Conservation (phyloP, 441 rosid genomes). For the Kokia cookei region DNA sequence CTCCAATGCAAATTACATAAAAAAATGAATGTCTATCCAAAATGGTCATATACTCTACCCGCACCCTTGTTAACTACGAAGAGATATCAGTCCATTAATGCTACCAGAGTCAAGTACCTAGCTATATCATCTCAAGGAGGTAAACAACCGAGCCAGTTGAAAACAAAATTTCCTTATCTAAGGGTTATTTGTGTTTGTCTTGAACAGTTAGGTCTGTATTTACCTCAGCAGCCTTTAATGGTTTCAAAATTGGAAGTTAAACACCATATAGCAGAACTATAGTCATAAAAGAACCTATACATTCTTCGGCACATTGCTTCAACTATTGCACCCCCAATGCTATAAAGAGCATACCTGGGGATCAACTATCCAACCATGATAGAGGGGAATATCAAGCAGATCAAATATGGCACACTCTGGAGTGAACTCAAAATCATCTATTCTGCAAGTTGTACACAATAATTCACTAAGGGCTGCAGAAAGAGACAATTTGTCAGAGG, state of each 20-base stretch:
- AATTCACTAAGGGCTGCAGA: constrained; percentile 10
- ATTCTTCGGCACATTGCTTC: neutral
- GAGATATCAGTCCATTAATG: too few relatives aligned
- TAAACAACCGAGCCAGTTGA: too few relatives aligned
- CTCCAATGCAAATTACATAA: neutral
- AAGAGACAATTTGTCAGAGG: neutral
- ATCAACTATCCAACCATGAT: constrained; percentile 90
- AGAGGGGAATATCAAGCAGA: constrained; percentile 87
- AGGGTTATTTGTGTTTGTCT: neutral
- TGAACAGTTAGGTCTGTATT: neutral
- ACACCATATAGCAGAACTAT: neutral
- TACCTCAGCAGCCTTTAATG: neutral
- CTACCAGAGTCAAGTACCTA: too few relatives aligned
- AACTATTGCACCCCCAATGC: neutral
- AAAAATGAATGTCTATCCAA: neutral
- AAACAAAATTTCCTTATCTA: too few relatives aligned
- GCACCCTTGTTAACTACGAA: too few relatives aligned
- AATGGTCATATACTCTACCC: neutral
- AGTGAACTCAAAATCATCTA: constrained; percentile 97
- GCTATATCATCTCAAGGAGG: too few relatives aligned
- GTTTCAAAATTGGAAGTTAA: neutral
- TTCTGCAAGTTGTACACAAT: constrained; percentile 45
- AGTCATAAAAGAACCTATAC: neutral
- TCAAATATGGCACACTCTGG: constrained; percentile 95
- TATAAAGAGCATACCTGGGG: constrained; percentile 42